phyloP scores from a whole-genome alignment of 139 green algal genomes.

The Chlamydomonas applanata region DNA sequence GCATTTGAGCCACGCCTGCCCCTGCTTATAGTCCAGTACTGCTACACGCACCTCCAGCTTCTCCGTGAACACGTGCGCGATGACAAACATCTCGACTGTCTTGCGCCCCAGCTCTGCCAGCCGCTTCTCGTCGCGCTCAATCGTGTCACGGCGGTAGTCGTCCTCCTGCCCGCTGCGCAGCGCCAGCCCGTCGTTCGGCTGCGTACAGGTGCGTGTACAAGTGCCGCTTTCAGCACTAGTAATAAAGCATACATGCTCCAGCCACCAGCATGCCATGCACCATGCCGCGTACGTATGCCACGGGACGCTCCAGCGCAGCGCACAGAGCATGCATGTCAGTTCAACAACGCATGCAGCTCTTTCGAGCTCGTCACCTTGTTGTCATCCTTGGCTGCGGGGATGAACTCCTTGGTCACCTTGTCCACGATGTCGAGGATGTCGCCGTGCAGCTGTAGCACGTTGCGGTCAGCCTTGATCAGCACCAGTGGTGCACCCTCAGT shows the following conservation, averaged over 20 bases:
- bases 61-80: constrained; percentile 78
- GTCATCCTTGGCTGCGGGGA: constrained; percentile 65
- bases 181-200: constrained; percentile 43
- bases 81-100: constrained; percentile 91
- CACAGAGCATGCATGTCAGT: not conserved
- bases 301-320: not conserved
- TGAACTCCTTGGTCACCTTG: constrained; percentile 46
- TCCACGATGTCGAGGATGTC: constrained; percentile 65
- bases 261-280: not conserved
- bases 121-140: constrained; percentile 89
- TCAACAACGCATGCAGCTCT: not conserved
- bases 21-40: too few species aligned
- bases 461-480: constrained; percentile 51
- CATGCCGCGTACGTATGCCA: too few species aligned
- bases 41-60: constrained; percentile 65
- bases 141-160: constrained; percentile 59
- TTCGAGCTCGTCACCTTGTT: constrained; percentile 32
- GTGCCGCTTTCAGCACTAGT: not conserved
- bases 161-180: constrained; percentile 59
- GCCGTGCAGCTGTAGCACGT: constrained; percentile 48
- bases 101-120: constrained; percentile 86
- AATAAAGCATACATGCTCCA: too few species aligned
- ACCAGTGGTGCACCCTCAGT: constrained; percentile 30
- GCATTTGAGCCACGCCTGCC: too few species aligned
- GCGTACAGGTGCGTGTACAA: constrained; percentile 19